These are phyloP conservation scores for Pyrenula aspistea DNA, from an alignment of 495 filamentous ascomycete genomes.

Conservation along the genomic window DNA sequence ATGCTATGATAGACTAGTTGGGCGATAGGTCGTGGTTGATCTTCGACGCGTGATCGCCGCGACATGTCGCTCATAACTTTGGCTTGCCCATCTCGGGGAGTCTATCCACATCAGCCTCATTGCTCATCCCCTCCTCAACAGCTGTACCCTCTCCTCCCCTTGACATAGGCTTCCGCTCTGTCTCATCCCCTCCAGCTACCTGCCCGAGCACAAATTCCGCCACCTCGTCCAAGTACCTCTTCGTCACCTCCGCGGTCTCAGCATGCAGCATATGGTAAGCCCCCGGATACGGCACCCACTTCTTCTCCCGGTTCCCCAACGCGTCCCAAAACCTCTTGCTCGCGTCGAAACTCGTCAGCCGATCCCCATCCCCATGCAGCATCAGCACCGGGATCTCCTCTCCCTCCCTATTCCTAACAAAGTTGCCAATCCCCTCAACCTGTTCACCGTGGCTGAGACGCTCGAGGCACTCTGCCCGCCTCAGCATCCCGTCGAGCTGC, in stretches of 20 bases:
- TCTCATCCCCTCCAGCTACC: slow-evolving; percentile 2
- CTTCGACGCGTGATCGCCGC: too few relatives aligned
- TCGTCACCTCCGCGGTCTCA: slow-evolving; percentile 49
- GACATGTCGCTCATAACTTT: not conserved
- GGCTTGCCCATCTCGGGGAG: not conserved
- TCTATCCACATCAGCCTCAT: too few relatives aligned
- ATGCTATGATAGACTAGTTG: too few relatives aligned
- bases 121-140: too few relatives aligned
- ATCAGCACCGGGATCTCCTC: slow-evolving; percentile 11
- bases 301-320: slow-evolving; percentile 42
- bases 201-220: slow-evolving; percentile 60
- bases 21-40: too few relatives aligned
- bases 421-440: slow-evolving; percentile 13
- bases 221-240: slow-evolving; percentile 57
- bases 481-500: slow-evolving; percentile 61
- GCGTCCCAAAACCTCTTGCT: slow-evolving; percentile 48
- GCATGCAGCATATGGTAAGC: slow-evolving; percentile 66
- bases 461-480: slow-evolving; percentile 43
- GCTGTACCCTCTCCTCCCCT: too few relatives aligned
- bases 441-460: slow-evolving; percentile 12
- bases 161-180: too few relatives aligned
- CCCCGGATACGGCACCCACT: slow-evolving; percentile 62
- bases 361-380: slow-evolving; percentile 38
- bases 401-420: slow-evolving; percentile 4
- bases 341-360: slow-evolving; percentile 47